Evolutionary conservation across 495 filamentous ascomycete genomes (phyloP).

Genomic region (Jackrogersella multiformis): DNA sequence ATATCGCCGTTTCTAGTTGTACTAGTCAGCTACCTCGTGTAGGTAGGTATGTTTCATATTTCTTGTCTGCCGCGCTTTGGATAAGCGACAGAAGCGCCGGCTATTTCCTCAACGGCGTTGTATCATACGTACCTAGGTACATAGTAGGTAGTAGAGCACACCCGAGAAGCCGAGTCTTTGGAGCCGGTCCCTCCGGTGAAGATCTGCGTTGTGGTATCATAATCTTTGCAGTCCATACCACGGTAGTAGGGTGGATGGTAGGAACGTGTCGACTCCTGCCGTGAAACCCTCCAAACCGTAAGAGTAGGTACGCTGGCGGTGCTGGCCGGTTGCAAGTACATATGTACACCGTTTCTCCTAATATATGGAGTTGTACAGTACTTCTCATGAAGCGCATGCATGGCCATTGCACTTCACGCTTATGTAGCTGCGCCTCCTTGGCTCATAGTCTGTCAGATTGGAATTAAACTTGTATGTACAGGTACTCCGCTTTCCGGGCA

Average conservation of each 20-base stretch:
- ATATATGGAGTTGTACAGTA: slow-evolving; percentile 18
- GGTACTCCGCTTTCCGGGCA: slow-evolving; percentile 13
- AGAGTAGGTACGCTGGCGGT: slow-evolving; percentile 2
- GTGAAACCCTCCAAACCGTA: slow-evolving; percentile 33
- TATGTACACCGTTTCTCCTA: slow-evolving; percentile 17
- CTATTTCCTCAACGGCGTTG: slow-evolving; percentile 1
- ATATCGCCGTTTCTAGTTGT: background rate
- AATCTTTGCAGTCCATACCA: slow-evolving; percentile 19
- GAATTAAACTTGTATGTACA: slow-evolving; percentile 13
- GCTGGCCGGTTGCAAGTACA: slow-evolving; percentile 22
- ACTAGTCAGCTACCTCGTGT: background rate
- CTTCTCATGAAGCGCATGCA: slow-evolving; percentile 9
- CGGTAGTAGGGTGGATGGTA: slow-evolving; percentile 31
- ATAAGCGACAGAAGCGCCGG: slow-evolving; percentile 20
- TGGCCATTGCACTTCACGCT: slow-evolving; percentile 10
- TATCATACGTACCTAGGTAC: background rate
- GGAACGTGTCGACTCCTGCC: slow-evolving; percentile 33
- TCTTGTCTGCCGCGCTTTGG: background rate
- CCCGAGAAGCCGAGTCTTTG: slow-evolving; percentile 24
- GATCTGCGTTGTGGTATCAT: slow-evolving; percentile 30
- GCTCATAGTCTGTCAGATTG: slow-evolving; percentile 26
- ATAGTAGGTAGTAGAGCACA: no score
- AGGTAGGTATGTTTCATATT: slow-evolving; percentile 11
- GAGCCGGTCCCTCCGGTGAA: slow-evolving; percentile 30
- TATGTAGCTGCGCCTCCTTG: slow-evolving; percentile 38